These are phyloP conservation scores for Hibiscus syriacus DNA, from an alignment of 345 rosid genomes.

Conservation along the genomic window DNA sequence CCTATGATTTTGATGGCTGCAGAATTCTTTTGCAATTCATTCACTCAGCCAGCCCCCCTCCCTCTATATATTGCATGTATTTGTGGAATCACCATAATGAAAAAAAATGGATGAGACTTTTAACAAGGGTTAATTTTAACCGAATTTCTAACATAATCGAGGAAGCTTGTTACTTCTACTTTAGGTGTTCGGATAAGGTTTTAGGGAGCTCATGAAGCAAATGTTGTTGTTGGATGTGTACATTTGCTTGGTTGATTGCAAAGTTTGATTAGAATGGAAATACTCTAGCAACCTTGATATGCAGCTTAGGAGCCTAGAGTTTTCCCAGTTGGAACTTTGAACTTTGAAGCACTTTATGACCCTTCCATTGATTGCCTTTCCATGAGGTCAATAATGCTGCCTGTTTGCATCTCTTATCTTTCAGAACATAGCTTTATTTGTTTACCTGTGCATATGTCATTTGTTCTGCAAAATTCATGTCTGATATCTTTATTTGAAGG, in stretches of 20 bases:
- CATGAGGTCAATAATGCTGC: neutral
- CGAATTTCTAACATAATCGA: neutral
- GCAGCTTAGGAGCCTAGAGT: too few species aligned
- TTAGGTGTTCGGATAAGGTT: neutral
- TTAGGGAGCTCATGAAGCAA: neutral
- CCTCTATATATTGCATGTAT: neutral
- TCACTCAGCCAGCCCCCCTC: neutral
- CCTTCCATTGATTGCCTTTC: neutral
- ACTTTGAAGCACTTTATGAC: too few species aligned
- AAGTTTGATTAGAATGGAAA: neutral
- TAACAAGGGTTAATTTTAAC: neutral
- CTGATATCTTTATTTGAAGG: neutral
- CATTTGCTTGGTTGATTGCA: neutral
- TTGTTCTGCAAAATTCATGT: too few species aligned
- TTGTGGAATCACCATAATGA: neutral
- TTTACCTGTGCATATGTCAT: too few species aligned
- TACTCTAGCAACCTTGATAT: neutral
- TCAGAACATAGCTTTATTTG: too few species aligned
- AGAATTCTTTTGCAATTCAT: neutral
- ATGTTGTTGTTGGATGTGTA: neutral
- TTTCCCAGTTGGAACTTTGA: too few species aligned
- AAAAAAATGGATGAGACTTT: neutral
- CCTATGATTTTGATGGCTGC: slow-evolving; percentile 9
- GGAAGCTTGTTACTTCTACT: neutral
- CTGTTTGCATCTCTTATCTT: too few species aligned